A percentile compares a stretch with the other conserved stretches of the same genome.
Conservation (phyloP, 1,284 basidiomycete species). For the Ceratorhiza oryzae-sativae region DNA sequence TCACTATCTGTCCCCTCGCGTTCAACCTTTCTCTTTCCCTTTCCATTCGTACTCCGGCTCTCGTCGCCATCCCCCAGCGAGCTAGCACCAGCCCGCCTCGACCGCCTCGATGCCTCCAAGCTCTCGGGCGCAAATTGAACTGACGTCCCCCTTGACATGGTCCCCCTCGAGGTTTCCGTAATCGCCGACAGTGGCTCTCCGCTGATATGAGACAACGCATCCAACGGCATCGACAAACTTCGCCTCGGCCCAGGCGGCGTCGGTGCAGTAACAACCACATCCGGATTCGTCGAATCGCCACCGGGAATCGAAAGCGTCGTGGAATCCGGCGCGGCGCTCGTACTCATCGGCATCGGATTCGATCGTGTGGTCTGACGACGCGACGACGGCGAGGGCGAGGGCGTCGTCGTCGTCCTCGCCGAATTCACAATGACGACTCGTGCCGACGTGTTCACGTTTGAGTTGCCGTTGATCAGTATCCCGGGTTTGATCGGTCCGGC, state of each 20-base stretch:
- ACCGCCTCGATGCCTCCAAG: constrained; percentile 9
- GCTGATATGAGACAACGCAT: not conserved
- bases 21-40: constrained; percentile 35
- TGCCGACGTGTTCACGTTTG: not conserved
- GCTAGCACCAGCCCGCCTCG: not conserved
- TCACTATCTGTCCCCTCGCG: constrained; percentile 16
- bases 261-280: constrained; percentile 34
- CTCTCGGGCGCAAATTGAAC: constrained; percentile 36
- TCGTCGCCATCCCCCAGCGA: not conserved
- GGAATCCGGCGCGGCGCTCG: not conserved
- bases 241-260: constrained; percentile 31
- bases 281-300: constrained; percentile 4
- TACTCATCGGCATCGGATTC: not conserved
- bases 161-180: constrained; percentile 7
- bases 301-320: not conserved
- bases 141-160: constrained; percentile 19
- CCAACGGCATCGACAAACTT: constrained; percentile 32
- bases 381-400: not conserved
- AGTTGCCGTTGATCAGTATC: constrained; percentile 23
- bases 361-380: constrained; percentile 18
- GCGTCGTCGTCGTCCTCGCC: constrained; percentile 1
- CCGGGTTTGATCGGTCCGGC: constrained; percentile 3
- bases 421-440: constrained; percentile 34
- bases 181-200: not conserved
- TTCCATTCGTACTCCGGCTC: constrained; percentile 3